Evolutionary conservation across 2,329 filamentous ascomycete species (phyloP).

Genomic region (Alternaria hordeiaustralica): DNA sequence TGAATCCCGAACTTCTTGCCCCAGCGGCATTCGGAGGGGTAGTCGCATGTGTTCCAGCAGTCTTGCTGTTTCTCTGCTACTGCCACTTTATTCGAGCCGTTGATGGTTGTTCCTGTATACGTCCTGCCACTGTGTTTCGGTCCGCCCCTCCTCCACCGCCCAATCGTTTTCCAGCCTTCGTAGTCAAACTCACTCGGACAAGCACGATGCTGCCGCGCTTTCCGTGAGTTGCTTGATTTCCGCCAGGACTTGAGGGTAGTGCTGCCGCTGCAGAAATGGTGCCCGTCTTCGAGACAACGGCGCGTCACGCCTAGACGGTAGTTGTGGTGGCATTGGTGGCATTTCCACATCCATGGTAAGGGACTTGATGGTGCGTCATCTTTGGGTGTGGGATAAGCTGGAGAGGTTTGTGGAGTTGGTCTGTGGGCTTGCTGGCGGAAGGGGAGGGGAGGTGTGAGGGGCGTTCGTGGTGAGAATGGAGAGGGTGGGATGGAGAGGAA

Average conservation of each 20-base stretch:
- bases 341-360: slow-evolving; percentile 60
- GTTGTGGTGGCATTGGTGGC: slow-evolving; percentile 57
- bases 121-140: slow-evolving; percentile 4
- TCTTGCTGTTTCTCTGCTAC: slow-evolving; percentile 28
- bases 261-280: slow-evolving; percentile 60
- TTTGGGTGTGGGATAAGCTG: slow-evolving; percentile 29
- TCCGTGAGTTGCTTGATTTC: slow-evolving; percentile 1
- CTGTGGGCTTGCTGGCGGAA: background rate
- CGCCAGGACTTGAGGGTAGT: slow-evolving; percentile 48
- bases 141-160: slow-evolving; percentile 49
- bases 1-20: slow-evolving; percentile 38
- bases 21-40: slow-evolving; percentile 55
- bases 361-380: slow-evolving; percentile 28
- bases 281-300: slow-evolving; percentile 62
- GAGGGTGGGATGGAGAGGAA: slow-evolving; percentile 53
- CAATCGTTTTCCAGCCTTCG: slow-evolving; percentile 57
- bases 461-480: slow-evolving; percentile 50
- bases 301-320: slow-evolving; percentile 59
- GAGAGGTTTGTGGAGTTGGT: background rate
- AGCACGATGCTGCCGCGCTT: slow-evolving; percentile 45
- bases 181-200: slow-evolving; percentile 63
- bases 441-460: slow-evolving; percentile 23
- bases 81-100: background rate
- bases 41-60: slow-evolving; percentile 56
- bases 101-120: background rate